Conservation (phyloP, 345 rosid species). For the Adansonia digitata region DNA sequence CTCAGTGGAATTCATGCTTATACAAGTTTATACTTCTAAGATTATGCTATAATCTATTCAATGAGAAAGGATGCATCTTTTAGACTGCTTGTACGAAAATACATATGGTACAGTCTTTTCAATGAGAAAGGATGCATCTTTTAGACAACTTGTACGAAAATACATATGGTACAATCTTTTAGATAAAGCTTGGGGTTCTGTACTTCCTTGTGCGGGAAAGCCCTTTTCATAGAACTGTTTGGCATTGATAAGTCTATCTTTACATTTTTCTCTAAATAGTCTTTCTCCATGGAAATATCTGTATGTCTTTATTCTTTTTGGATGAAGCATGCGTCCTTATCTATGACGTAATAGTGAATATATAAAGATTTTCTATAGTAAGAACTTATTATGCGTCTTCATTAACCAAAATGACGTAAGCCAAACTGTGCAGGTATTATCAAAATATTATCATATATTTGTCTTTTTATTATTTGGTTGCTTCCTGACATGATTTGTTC, state of each 20-base stretch:
- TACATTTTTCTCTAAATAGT: not conserved
- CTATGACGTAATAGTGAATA: not conserved
- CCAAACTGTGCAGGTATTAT: not conserved
- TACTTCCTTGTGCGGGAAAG: not conserved
- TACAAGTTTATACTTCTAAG: not conserved
- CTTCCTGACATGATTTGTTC: conserved; percentile 21
- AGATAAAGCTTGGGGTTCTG: not conserved
- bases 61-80: not conserved
- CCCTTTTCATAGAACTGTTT: not conserved
- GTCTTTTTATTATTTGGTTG: conserved; percentile 3
- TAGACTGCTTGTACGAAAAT: not conserved
- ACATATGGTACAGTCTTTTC: not conserved
- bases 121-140: not conserved
- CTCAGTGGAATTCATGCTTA: not conserved
- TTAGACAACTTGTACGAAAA: not conserved
- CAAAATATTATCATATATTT: not conserved
- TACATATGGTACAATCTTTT: not conserved
- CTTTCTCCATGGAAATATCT: not conserved
- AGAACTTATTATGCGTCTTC: not conserved
- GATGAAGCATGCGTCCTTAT: not conserved
- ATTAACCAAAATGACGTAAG: not conserved
- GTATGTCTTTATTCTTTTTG: not conserved
- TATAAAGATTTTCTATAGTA: not conserved
- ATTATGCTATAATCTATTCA: not conserved
- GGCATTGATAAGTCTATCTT: not conserved